Conservation (phyloP, 352 stramenopile genomes). For the Pythium utonaiense region DNA sequence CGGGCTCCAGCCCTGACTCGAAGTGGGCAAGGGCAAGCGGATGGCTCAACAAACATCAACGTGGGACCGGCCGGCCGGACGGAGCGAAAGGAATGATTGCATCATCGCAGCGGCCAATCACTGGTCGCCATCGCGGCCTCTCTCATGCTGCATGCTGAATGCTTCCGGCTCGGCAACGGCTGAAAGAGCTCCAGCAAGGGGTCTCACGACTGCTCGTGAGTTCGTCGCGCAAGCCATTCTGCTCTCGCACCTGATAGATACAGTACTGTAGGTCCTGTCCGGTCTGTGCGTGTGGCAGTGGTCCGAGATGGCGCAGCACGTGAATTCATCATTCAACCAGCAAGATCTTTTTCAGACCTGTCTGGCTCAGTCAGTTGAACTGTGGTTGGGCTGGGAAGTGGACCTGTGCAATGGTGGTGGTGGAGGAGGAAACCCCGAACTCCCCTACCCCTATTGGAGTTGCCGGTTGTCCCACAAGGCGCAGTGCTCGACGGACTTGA, state of each 20-base stretch:
- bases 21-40: background rate
- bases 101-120: slow-evolving; percentile 18
- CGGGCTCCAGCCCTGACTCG: background rate
- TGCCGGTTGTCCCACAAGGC: slow-evolving; percentile 1
- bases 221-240: too few relatives aligned
- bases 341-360: slow-evolving; percentile 16
- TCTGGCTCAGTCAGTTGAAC: slow-evolving; percentile 17
- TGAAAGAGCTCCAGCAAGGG: too few relatives aligned
- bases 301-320: too few relatives aligned
- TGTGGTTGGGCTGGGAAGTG: background rate
- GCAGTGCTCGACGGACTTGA: slow-evolving; percentile 13
- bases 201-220: too few relatives aligned
- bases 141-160: slow-evolving; percentile 3
- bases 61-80: slow-evolving; percentile 28
- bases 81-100: slow-evolving; percentile 24
- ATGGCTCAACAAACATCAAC: slow-evolving; percentile 26
- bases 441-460: slow-evolving; percentile 20
- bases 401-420: slow-evolving; percentile 1
- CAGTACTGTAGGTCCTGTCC: too few relatives aligned
- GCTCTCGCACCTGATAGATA: too few relatives aligned
- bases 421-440: slow-evolving; percentile 18
- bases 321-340: slow-evolving; percentile 10
- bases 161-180: too few relatives aligned
- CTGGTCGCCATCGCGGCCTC: background rate
- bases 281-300: too few relatives aligned